A percentile compares a stretch with the other conserved stretches of the same genome.
phyloP scores from a whole-genome alignment of 495 filamentous ascomycete genomes.

The Chlorociboria aeruginascens region DNA sequence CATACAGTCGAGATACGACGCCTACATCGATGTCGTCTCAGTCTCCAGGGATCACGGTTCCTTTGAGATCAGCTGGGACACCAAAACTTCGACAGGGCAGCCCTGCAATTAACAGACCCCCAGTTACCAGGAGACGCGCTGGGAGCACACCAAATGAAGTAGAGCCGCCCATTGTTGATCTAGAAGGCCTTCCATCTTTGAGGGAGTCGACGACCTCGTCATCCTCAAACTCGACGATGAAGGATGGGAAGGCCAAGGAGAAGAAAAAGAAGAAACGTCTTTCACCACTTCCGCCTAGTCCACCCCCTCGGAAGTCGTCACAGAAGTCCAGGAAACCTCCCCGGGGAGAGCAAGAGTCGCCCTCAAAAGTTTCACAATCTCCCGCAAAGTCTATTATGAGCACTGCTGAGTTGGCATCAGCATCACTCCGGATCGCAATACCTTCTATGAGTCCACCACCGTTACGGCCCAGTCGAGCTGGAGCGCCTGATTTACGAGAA shows the following conservation, averaged over 20 bases:
- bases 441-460: conserved; percentile 31
- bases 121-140: conserved; percentile 48
- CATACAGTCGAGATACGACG: conserved; percentile 82
- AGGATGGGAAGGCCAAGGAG: conserved; percentile 30
- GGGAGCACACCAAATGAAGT: conserved; percentile 40
- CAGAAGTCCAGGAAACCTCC: conserved; percentile 35
- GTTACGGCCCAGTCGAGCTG: conserved; percentile 67
- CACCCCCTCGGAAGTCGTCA: conserved; percentile 52
- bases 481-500: conserved; percentile 51
- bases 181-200: conserved; percentile 47
- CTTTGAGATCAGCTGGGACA: conserved; percentile 35
- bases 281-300: conserved; percentile 42
- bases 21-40: conserved; percentile 96
- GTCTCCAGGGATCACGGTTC: conserved; percentile 64
- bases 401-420: conserved; percentile 3
- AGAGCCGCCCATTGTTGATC: conserved; percentile 33
- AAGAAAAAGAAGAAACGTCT: conserved; percentile 32
- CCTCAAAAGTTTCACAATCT: conserved; percentile 20
- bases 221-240: conserved; percentile 48
- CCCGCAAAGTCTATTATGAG: conserved; percentile 18
- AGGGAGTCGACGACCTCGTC: conserved; percentile 51
- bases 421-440: background rate
- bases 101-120: conserved; percentile 52
- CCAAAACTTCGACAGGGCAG: conserved; percentile 51
- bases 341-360: conserved; percentile 19